Evolutionary conservation across 257 asterid species (phyloP), one percentile per base, ranked within the genome.

Genomic region (Solanum tarijense): DNA sequence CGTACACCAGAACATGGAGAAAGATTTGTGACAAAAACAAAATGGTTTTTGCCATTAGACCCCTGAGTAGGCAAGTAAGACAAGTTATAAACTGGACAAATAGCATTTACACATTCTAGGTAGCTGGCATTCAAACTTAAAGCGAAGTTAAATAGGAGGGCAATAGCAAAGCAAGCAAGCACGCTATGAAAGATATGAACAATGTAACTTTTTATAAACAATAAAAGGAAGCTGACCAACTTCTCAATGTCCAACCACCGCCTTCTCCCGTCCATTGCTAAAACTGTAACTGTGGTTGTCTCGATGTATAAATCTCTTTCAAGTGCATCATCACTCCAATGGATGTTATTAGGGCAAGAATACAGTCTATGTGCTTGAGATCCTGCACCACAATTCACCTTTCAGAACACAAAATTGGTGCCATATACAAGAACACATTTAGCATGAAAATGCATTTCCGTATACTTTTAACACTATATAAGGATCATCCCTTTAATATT

Each of bases 191-290:
- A 85, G 75, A 65, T 86, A 88, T 27, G 69, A 75, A 85, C 23
- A 81, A 69, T 35, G 78, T 46, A 79, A 60, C 27, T 88, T 60
- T 31, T 66, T 32, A 38, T 84, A 86, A 89, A 88, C 65, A 48
- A 88, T 58, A 86, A 83, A 85, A 87, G 90, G 91, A 82, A 82
- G 90, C 96, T 92, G 86, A 97, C 99, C 96, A 96, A 95, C 91
- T 94, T 94, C 83, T 93, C 95, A 91, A 97, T 94, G 94, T 97
- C 99, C 93, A 97, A 87, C 99, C 99, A 97, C 82, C 99, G 93
- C 84, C 98, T 94, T 93, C 98, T 93, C 88, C 99, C 99, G 91
- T 97, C 99, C 99, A 96, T 96, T 52, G 99, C 98, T 88, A 96
- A 92, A 91, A 97, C 93, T 82, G 98, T 96, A 89, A 96, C 92